Conservation (phyloP, 2,329 filamentous ascomycete species). For the Ascochyta lentis region DNA sequence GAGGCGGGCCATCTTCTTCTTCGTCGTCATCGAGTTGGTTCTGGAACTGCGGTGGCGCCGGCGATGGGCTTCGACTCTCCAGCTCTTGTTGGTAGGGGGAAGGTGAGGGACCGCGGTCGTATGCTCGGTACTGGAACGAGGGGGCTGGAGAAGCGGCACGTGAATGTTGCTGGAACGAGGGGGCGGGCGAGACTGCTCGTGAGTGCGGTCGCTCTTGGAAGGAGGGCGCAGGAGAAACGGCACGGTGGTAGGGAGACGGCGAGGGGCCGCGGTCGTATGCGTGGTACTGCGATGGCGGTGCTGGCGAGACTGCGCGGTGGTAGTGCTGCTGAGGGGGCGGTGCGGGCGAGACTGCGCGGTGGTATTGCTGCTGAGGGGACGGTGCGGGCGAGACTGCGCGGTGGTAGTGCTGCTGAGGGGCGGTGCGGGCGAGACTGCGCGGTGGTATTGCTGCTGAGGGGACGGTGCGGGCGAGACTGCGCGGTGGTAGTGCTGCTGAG, state of each 20-base stretch:
- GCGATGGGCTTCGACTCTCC: conserved; percentile 35
- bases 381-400: conserved; percentile 40
- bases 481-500: conserved; percentile 25
- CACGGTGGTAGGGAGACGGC: conserved; percentile 41
- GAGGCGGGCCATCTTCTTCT: conserved; percentile 73
- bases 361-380: too few relatives aligned
- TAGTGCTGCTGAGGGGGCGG: conserved; percentile 21
- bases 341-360: too few relatives aligned
- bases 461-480: conserved; percentile 34
- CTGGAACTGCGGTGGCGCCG: conserved; percentile 40
- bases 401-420: conserved; percentile 30
- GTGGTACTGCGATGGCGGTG: conserved; percentile 35
- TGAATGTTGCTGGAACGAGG: conserved; percentile 36
- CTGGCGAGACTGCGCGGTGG: conserved; percentile 38
- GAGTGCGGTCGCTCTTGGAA: conserved; percentile 32
- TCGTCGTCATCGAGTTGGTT: conserved; percentile 24
- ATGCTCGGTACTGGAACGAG: conserved; percentile 44
- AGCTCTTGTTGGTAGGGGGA: conserved; percentile 43
- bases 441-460: conserved; percentile 28
- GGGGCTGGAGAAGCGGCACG: conserved; percentile 43
- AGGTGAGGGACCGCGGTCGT: conserved; percentile 52
- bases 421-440: conserved; percentile 40
- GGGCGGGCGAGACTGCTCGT: conserved; percentile 40
- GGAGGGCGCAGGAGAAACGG: conserved; percentile 39
- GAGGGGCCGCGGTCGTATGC: conserved; percentile 34